These are phyloP conservation scores for Geotrichum candidum DNA, from an alignment of 1,139 yeast genomes.

Conservation along the genomic window DNA sequence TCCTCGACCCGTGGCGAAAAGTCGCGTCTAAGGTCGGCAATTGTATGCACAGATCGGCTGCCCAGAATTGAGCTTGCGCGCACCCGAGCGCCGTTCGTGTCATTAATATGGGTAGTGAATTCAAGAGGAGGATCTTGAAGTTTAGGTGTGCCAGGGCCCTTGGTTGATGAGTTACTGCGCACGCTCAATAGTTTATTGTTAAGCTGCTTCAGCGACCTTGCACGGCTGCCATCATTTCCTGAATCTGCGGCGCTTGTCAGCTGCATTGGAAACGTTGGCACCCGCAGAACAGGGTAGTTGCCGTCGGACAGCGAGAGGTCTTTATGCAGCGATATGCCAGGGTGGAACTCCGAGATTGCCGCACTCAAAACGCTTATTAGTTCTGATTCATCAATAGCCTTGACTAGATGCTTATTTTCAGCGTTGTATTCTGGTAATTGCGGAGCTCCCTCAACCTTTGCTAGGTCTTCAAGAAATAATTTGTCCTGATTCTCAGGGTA, in stretches of 20 bases:
- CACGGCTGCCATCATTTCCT: constrained; percentile 6
- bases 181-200: constrained; percentile 11
- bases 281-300: background rate
- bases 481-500: background rate
- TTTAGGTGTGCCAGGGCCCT: background rate
- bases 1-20: constrained; percentile 25
- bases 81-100: background rate
- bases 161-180: background rate
- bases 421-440: background rate
- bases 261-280: background rate
- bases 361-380: background rate
- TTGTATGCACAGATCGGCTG: constrained; percentile 7
- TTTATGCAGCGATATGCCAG: background rate
- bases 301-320: background rate
- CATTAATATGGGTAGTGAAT: background rate
- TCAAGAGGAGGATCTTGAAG: background rate
- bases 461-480: background rate
- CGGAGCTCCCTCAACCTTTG: background rate
- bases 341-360: constrained; percentile 3
- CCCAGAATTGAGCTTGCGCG: constrained; percentile 5
- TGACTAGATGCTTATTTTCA: background rate
- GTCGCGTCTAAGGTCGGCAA: constrained; percentile 8
- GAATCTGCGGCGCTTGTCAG: background rate
- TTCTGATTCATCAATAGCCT: constrained; percentile 2
- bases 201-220: constrained; percentile 24